Base-by-base conservation (phyloP, 192 early-diverging fungal species). In the Chytriomyces confervae region DNA sequence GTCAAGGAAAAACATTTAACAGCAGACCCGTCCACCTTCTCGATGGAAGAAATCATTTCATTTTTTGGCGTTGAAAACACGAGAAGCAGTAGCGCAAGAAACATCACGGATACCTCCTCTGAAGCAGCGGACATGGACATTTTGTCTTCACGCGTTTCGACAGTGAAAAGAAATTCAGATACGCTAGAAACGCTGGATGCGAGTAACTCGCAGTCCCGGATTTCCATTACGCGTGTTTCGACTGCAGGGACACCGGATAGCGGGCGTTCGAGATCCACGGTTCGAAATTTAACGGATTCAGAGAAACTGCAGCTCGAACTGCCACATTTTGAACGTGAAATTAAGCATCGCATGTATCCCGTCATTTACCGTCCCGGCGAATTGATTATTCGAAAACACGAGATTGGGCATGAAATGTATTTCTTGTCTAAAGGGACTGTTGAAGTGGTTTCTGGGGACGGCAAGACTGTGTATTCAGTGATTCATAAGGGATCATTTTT, bases 361-460 rank as follows among this genome's bases (percentile, higher is more conserved):
- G 80, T 60, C 8, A 72, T 85, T n/a, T 86, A 65, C 50, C 48
- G 64, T 10, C 50, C 48, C 43, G 85, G 85, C 11, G 81, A 82
- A 68, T 73, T 70, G 13, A 85, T 86, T 46, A 86, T 86, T 45
- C 66, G 61, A 45, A 86, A 86, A 69, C 79, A 74, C 10, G 83
- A 81, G 6, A 78, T 86, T 71, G 85, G 85, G 1, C 44, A 77
- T 48, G 83, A 86, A 66, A 86, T 86, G 85, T 86, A 78, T 62
- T 86, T 86, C 78, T 50, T 86, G 62, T 61, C 66, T 0, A 82
- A 82, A 48, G 85, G 85, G 20, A 84, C 53, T 20, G 85, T 86
- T 18, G 85, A 86, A 66, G 83, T 86, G 43, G 69, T 85, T 43
- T 80, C 77, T 7, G 72, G 75, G 5, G 85, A 86, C 60, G 83